Percentiles rank a stretch among this genome's conserved stretches.
Evolutionary conservation across 2,329 filamentous ascomycete genomes (phyloP).

Genomic region (Aspergillus hiratsukae): DNA sequence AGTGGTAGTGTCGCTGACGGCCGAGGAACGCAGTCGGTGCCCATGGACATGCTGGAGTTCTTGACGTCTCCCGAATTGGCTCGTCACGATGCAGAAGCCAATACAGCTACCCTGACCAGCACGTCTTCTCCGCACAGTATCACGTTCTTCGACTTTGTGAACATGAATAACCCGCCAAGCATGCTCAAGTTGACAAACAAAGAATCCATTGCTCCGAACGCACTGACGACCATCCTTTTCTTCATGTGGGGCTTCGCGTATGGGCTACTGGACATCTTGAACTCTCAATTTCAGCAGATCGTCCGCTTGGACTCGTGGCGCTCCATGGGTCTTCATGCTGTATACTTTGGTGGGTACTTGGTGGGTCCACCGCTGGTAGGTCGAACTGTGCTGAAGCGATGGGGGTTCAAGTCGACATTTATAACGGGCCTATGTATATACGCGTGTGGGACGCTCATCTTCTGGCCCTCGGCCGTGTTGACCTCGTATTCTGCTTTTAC

Average conservation of each 20-base stretch:
- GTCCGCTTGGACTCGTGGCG: slow-evolving; percentile 35
- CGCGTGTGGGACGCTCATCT: slow-evolving; percentile 57
- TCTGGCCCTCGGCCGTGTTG: slow-evolving; percentile 62
- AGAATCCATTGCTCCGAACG: slow-evolving; percentile 55
- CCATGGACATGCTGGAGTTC: slow-evolving; percentile 49
- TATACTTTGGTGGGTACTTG: slow-evolving; percentile 58
- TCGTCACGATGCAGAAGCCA: slow-evolving; percentile 28
- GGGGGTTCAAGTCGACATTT: slow-evolving; percentile 61
- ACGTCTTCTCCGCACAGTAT: slow-evolving; percentile 32
- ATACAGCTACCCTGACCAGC: slow-evolving; percentile 37
- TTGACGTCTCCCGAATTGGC: slow-evolving; percentile 46
- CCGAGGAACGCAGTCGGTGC: background rate
- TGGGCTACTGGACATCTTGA: slow-evolving; percentile 77
- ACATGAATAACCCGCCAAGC: slow-evolving; percentile 53
- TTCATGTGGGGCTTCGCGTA: slow-evolving; percentile 90
- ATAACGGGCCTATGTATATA: slow-evolving; percentile 59
- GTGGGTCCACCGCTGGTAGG: slow-evolving; percentile 54
- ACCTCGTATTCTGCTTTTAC: slow-evolving; percentile 58
- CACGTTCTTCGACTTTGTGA: slow-evolving; percentile 60
- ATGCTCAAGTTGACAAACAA: slow-evolving; percentile 55
- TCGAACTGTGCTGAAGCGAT: slow-evolving; percentile 51
- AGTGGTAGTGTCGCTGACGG: background rate
- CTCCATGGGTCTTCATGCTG: slow-evolving; percentile 50
- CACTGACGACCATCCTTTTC: slow-evolving; percentile 73
- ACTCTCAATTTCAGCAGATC: slow-evolving; percentile 56